phyloP scores from a whole-genome alignment of 306 rosid species.

The Coriaria nepalensis region DNA sequence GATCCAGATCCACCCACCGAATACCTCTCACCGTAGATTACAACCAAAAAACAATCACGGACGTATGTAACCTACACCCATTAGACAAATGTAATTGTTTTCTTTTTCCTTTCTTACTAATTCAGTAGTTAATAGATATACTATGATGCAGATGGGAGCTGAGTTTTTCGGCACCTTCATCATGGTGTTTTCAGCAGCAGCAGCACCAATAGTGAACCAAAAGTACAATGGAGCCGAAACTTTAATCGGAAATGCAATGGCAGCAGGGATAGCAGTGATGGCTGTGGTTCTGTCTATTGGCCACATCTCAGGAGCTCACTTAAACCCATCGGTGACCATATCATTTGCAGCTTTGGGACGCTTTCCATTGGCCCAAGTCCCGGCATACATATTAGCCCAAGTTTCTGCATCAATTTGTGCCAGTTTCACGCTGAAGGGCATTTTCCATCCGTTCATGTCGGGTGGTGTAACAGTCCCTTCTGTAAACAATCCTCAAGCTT shows the following conservation, averaged over 20 bases:
- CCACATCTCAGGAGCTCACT: constrained; percentile 53
- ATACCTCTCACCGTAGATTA: too few species aligned
- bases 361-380: constrained; percentile 26
- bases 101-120: too few species aligned
- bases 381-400: constrained; percentile 31
- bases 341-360: constrained; percentile 29
- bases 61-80: too few species aligned
- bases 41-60: too few species aligned
- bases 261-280: constrained; percentile 35
- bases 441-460: constrained; percentile 21
- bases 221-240: constrained; percentile 19
- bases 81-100: too few species aligned
- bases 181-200: constrained; percentile 30
- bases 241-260: constrained; percentile 23
- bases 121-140: too few species aligned
- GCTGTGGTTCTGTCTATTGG: constrained; percentile 18
- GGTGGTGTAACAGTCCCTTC: constrained; percentile 42
- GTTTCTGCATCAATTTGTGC: constrained; percentile 23
- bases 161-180: constrained; percentile 49
- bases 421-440: constrained; percentile 19
- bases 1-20: too few species aligned
- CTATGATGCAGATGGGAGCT: constrained; percentile 21
- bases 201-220: constrained; percentile 26
- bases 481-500: constrained; percentile 25
- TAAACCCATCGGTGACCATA: constrained; percentile 47